These are phyloP conservation scores for Suillus ampliporus DNA, from an alignment of 768 basidiomycete species.

Conservation along the genomic window DNA sequence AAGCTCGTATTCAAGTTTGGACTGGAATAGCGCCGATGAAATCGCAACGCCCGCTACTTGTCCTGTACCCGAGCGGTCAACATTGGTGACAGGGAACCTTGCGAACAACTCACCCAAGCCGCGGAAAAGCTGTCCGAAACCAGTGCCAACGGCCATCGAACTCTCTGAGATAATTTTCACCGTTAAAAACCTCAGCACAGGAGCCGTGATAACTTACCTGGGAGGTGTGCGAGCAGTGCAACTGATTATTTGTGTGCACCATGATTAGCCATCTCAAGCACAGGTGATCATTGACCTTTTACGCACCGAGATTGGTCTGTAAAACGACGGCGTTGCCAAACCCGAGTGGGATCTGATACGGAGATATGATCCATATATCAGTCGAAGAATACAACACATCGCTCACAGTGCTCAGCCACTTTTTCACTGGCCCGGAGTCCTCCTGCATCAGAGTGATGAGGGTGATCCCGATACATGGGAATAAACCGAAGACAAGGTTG, in stretches of 20 bases:
- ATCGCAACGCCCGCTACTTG: constrained; percentile 67
- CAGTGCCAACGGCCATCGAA: constrained; percentile 61
- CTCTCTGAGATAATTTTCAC: constrained; percentile 31
- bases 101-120: constrained; percentile 50
- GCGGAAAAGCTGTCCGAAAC: constrained; percentile 63
- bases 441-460: constrained; percentile 48
- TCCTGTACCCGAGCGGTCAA: constrained; percentile 34
- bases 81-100: not conserved
- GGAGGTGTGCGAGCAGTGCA: constrained; percentile 60
- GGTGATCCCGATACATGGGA: constrained; percentile 55
- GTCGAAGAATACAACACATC: not conserved
- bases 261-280: constrained; percentile 14
- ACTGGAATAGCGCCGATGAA: constrained; percentile 65
- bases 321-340: constrained; percentile 71
- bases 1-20: constrained; percentile 51
- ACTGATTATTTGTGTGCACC: constrained; percentile 39
- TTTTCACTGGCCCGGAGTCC: constrained; percentile 46
- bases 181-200: constrained; percentile 6
- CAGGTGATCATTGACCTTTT: constrained; percentile 3
- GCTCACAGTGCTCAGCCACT: constrained; percentile 59
- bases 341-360: constrained; percentile 57
- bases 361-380: constrained; percentile 14
- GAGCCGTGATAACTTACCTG: constrained; percentile 40
- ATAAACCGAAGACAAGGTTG: constrained; percentile 54
- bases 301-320: constrained; percentile 63